Evolutionary conservation across 257 asterid genomes (phyloP), one percentile per base, ranked within the genome.

Genomic region (Haberlea rhodopensis): DNA sequence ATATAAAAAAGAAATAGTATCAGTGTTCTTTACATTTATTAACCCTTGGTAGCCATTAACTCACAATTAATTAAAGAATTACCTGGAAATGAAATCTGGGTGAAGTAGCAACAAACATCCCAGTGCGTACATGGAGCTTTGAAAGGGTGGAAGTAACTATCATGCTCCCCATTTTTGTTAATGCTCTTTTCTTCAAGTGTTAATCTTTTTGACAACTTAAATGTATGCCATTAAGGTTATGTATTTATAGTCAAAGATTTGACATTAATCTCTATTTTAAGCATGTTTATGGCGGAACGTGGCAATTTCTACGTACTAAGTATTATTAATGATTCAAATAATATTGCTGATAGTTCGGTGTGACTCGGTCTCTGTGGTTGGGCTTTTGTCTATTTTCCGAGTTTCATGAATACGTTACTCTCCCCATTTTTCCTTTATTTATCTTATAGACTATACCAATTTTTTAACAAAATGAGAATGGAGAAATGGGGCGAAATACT

Each of bases 151-250:
- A 49, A 66, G 72, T 67, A 46, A 80, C 43, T 9, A 80, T 73
- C 78, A 81, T 80, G 86, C 73, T 78, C 65, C 79, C 76, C 83
- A 80, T 76, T 53, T 64, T 19, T 21, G 8, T n/a, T 19, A 32
- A 8, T 21, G 16, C 23, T 53, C 19, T 37, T 26, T 19, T 16
- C 0, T 15, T 7, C n/a, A n/a, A n/a, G n/a, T n/a, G n/a, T n/a
- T n/a, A n/a, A n/a, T n/a, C n/a, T n/a, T n/a, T n/a, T n/a, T n/a
- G n/a, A n/a, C n/a, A n/a, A n/a, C n/a, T n/a, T n/a, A n/a, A n/a
- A n/a, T n/a, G n/a, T n/a, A n/a, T n/a, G n/a, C n/a, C n/a, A n/a
- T n/a, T 3, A 10, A 34, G 45, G 25, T 7, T n/a, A 43, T 5
- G 8, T 43, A 16, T 43, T 43, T 43, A 43, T 43, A 43, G 51